Base-by-base conservation (phyloP, 1,139 yeast genomes). In the Debaryomyces singareniensis region DNA sequence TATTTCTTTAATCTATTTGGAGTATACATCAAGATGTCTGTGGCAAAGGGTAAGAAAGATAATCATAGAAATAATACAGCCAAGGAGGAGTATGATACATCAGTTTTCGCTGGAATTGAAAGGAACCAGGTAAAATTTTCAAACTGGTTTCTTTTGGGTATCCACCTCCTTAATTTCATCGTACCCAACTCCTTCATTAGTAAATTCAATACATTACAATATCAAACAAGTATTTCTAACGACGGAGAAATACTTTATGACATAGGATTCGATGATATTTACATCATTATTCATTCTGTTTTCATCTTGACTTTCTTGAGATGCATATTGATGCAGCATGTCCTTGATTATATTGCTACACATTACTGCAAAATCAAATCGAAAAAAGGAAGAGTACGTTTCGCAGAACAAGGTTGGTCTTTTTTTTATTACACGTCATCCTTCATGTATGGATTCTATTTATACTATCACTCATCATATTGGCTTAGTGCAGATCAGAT, bases 371-470 rank as follows among this genome's bases (percentile, higher is more conserved):
- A 71, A 12, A 75, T 83, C 34, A 54, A 55, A 26, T 61, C 71
- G 2, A 51, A 49, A 11, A 78, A 74, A 46, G 72, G 78, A 2
- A 60, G 65, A 27, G 71, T 71, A 31, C 68, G 96, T 38, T 86
- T 83, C 47, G 81, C 86, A 32, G 96, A 87, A 56, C 96, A 86
- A 59, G 78, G 87, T 35, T 87, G 96, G 95, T 64, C 75, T 22
- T 55, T 75, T 21, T 49, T 73, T n/a, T 84, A 80, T 51, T 84
- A 77, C 53, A 41, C 70, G 6, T 42, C 58, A 11, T 71, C 84
- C 9, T 79, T 79, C 53, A 34, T 52, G 2, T 60, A 59, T 39
- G 95, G 95, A 1, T 59, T 72, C 36, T 65, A 62, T 36, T 59
- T 86, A 20, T 77, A 80, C 47, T 57, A 53, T 38, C 42, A 66